Percentiles rank a stretch among this genome's conserved stretches.
phyloP scores from a whole-genome alignment of 495 filamentous ascomycete species.

The Aspergillus avenaceus region DNA sequence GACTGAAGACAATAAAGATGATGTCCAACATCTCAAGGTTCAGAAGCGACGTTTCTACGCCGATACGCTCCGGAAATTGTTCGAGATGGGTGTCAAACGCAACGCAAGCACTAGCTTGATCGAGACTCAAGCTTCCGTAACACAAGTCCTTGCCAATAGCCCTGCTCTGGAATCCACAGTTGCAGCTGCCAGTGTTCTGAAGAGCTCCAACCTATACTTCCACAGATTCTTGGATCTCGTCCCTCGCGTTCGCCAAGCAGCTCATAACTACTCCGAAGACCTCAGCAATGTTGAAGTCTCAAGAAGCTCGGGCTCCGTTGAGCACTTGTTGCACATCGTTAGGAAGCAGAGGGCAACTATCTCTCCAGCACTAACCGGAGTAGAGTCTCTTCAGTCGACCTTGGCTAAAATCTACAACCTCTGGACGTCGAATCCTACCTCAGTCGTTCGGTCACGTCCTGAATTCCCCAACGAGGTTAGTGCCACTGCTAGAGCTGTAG shows the following conservation, averaged over 20 bases:
- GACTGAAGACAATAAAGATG: constrained; percentile 76
- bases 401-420: constrained; percentile 37
- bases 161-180: constrained; percentile 26
- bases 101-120: constrained; percentile 69
- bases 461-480: constrained; percentile 17
- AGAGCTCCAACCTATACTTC: constrained; percentile 65
- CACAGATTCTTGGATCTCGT: constrained; percentile 71
- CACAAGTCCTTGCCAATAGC: constrained; percentile 59
- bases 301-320: constrained; percentile 74
- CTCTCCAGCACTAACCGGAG: constrained; percentile 35
- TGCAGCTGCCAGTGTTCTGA: constrained; percentile 16
- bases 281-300: constrained; percentile 71
- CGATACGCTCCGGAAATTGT: constrained; percentile 74
- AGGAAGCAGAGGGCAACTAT: constrained; percentile 63
- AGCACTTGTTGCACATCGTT: constrained; percentile 68
- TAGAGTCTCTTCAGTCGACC: constrained; percentile 30
- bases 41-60: constrained; percentile 88
- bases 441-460: constrained; percentile 22
- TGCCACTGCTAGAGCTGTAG: constrained; percentile 24
- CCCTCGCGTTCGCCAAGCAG: constrained; percentile 58
- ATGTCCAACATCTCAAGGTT: constrained; percentile 80
- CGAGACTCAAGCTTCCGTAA: constrained; percentile 63
- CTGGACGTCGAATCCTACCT: constrained; percentile 33
- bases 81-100: constrained; percentile 82
- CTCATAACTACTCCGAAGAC: constrained; percentile 74